Base-by-base conservation (phyloP, 2,329 filamentous ascomycete species). In the Aspergillus sp. region DNA sequence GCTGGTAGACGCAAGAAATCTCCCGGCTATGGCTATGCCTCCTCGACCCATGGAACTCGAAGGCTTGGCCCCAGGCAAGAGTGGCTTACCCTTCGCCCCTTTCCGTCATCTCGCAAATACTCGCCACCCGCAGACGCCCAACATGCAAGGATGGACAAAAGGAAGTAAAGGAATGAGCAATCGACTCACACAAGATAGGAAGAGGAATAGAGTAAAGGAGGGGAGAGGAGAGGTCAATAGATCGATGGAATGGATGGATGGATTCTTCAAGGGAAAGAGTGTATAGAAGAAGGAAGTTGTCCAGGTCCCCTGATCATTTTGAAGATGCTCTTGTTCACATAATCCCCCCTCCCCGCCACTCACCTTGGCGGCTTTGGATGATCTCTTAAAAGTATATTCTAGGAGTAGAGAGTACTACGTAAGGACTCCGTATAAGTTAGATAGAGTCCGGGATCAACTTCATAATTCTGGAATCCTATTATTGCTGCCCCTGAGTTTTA, bases 51-150 rank as follows among this genome's bases (percentile, higher is more conserved):
- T 50, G 57, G 53, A 46, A 57, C 52, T 43, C 41, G 38, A 47
- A 46, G 29, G 27, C 35, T 33, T 44, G 46, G 42, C 41, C 41
- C 34, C 30, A 45, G 33, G n/a, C 10, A 39, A 32, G 30, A 35
- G 29, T 35, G 39, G 57, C 58, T 60, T 52, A 64, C 62, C 60
- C 56, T 60, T 59, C 57, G 43, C 48, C 49, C 52, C 55, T 62
- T 47, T 64, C 62, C 48, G 53, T 54, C 61, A 65, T 65, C 44
- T 50, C 52, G 52, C 32, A 27, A 19, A 19, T 41, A 48, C 46
- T 36, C 34, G 43, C 42, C 45, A 43, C 48, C 36, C 42, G 45
- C n/a, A 45, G 32, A 19, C 19, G 19, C 19, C 39, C 32, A 10
- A 10, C n/a, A 27, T 41, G n/a, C 26, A 29, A 26, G 26, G n/a